Percentiles rank a stretch among this genome's conserved stretches.
phyloP scores from a whole-genome alignment of 148 eudicot genomes.

The Diospyros lotus region DNA sequence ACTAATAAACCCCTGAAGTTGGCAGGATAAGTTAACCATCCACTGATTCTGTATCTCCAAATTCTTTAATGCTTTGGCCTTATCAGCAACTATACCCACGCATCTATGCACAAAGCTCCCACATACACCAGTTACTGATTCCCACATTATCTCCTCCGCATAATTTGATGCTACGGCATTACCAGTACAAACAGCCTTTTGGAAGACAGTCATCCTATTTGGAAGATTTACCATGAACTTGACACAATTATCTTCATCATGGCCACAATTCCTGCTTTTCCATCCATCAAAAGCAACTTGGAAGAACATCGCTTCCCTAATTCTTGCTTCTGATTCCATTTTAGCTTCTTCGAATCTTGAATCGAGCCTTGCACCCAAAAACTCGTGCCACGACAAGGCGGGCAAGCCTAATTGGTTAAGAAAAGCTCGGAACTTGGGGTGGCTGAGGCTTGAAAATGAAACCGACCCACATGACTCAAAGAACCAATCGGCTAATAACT shows the following conservation, averaged over 20 bases:
- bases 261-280: constrained; percentile 12
- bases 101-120: constrained; percentile 17
- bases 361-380: constrained; percentile 14
- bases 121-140: neutral
- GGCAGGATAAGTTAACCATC: constrained; percentile 32
- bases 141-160: constrained; percentile 21
- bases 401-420: constrained; percentile 15
- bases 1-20: constrained; percentile 26
- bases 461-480: constrained; percentile 19
- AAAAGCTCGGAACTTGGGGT: constrained; percentile 17
- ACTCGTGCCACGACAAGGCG: constrained; percentile 7
- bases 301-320: constrained; percentile 15
- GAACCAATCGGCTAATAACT: constrained; percentile 15
- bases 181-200: constrained; percentile 11
- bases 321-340: constrained; percentile 12
- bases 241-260: constrained; percentile 15
- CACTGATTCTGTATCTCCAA: constrained; percentile 20
- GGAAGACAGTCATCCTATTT: constrained; percentile 17
- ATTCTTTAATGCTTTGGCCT: constrained; percentile 13
- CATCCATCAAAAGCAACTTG: constrained; percentile 19
- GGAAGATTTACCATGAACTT: constrained; percentile 20
- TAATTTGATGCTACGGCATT: constrained; percentile 9
- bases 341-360: constrained; percentile 9
- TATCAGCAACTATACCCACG: constrained; percentile 19
- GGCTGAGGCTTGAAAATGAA: constrained; percentile 13